Conservation (phyloP, 257 asterid species). For the Jaltomata sinuosa region DNA sequence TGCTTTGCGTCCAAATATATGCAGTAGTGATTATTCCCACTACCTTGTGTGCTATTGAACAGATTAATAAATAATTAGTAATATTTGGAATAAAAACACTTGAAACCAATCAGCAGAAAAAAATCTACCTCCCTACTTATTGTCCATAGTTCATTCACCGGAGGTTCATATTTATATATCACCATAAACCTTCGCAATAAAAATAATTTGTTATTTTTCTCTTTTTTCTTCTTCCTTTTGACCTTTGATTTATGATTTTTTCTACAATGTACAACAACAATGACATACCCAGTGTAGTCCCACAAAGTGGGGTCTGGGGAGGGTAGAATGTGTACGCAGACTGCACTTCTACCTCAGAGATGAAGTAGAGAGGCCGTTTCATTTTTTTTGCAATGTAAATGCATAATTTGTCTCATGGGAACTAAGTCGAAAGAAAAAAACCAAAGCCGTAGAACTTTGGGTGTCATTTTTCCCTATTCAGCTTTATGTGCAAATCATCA, state of each 20-base stretch:
- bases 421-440: not conserved
- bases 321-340: no score
- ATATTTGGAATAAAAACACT: not conserved
- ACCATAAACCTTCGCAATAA: not conserved
- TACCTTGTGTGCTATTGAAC: not conserved
- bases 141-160: not conserved
- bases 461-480: not conserved
- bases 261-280: no score
- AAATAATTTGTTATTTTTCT: not conserved
- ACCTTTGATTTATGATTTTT: not conserved
- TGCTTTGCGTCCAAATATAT: not conserved
- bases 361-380: no score
- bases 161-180: not conserved
- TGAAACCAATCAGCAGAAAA: not conserved
- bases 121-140: not conserved
- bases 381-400: not conserved
- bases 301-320: no score
- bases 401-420: not conserved
- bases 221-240: not conserved
- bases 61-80: not conserved
- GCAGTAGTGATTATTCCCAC: not conserved
- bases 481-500: not conserved
- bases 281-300: no score
- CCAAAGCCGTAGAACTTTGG: not conserved
- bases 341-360: no score